Conservation (phyloP, 2,329 filamentous ascomycete species). For the Albifimbria verrucaria region DNA sequence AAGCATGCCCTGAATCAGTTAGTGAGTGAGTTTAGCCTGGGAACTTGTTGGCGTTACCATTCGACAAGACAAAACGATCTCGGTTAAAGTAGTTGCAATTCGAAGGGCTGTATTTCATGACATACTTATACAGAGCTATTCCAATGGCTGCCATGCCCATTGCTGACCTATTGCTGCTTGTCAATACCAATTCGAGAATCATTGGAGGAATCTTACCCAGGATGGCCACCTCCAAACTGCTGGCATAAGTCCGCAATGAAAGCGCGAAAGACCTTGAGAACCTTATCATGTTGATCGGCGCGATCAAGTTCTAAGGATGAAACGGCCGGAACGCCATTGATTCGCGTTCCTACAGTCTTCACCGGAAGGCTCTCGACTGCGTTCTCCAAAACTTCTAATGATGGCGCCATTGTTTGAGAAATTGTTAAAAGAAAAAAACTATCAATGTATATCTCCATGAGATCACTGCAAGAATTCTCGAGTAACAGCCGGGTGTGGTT, state of each 20-base stretch:
- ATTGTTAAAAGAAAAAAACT: not conserved
- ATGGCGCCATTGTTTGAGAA: not conserved
- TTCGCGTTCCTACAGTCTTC: not conserved
- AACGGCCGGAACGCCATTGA: not conserved
- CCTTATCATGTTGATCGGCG: not conserved
- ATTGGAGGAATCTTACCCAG: not conserved
- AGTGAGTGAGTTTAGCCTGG: too few relatives aligned
- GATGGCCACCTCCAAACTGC: not conserved
- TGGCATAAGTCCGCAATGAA: constrained; percentile 1
- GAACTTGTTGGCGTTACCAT: too few relatives aligned
- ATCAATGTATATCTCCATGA: too few relatives aligned
- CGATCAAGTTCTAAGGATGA: not conserved
- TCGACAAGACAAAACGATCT: constrained; percentile 4
- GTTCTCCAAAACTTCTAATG: not conserved
- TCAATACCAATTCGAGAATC: not conserved
- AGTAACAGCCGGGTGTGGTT: too few relatives aligned
- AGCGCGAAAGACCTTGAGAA: not conserved
- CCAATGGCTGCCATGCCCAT: constrained; percentile 5
- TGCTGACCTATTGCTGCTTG: not conserved
- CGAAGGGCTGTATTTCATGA: constrained; percentile 1
- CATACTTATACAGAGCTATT: constrained; percentile 4
- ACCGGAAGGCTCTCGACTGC: not conserved
- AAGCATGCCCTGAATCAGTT: not conserved
- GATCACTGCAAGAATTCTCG: too few relatives aligned
- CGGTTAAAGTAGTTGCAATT: constrained; percentile 5